These are phyloP conservation scores for Yamadazyma akitaensis DNA, from an alignment of 805 yeast genomes.

Conservation along the genomic window DNA sequence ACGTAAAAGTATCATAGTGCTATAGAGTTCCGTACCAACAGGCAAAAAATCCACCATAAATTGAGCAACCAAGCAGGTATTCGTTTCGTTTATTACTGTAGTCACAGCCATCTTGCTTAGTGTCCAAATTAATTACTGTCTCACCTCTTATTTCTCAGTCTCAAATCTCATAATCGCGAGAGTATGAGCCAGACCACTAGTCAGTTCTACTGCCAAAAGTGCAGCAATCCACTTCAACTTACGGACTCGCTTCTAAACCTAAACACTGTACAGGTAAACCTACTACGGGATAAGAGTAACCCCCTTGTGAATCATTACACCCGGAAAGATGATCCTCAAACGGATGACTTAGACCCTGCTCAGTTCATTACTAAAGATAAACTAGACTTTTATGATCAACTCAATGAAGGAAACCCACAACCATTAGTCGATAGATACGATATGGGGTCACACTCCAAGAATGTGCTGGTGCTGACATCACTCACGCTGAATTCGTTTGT, in stretches of 20 bases:
- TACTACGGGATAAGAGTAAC: slow-evolving; percentile 41
- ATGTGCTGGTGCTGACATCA: slow-evolving; percentile 14
- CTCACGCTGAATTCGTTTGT: slow-evolving; percentile 19
- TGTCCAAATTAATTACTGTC: neutral
- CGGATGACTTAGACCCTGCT: slow-evolving; percentile 24
- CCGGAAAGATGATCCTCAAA: neutral
- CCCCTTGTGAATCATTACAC: neutral
- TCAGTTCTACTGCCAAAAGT: slow-evolving; percentile 51
- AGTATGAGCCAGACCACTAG: neutral
- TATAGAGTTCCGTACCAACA: too few relatives aligned
- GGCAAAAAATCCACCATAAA: too few relatives aligned
- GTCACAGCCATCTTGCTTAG: too few relatives aligned
- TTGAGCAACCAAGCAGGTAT: too few relatives aligned
- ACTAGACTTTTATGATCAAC: slow-evolving; percentile 32
- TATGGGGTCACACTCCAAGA: slow-evolving; percentile 6
- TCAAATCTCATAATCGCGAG: neutral
- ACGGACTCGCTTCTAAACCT: slow-evolving; percentile 54
- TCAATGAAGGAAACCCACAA: slow-evolving; percentile 7
- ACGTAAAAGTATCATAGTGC: too few relatives aligned
- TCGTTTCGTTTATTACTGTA: too few relatives aligned
- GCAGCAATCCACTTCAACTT: slow-evolving; percentile 54
- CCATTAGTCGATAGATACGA: neutral
- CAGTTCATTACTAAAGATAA: slow-evolving; percentile 39
- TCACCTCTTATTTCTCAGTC: neutral
- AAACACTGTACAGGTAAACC: slow-evolving; percentile 52